A percentile compares a stretch with the other conserved stretches of the same genome.
Conservation (phyloP, 2,329 filamentous ascomycete species). For the Myotisia sp. region DNA sequence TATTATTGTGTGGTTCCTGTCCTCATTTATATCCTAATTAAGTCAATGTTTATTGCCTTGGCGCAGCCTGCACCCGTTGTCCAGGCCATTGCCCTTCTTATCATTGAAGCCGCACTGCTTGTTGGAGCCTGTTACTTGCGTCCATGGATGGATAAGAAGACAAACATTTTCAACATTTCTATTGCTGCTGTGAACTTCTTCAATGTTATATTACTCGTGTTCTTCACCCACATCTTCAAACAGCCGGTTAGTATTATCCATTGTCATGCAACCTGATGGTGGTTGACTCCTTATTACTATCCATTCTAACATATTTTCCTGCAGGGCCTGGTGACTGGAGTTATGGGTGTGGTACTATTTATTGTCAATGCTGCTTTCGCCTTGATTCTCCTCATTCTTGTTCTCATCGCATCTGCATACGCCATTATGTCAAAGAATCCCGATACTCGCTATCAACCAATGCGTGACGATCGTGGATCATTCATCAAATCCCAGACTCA, state of each 20-base stretch:
- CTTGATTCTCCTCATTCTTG: constrained; percentile 65
- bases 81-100: constrained; percentile 67
- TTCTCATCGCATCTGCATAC: constrained; percentile 62
- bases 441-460: constrained; percentile 86
- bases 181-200: constrained; percentile 84
- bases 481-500: constrained; percentile 95
- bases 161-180: constrained; percentile 88
- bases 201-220: constrained; percentile 73
- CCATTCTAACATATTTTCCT: constrained; percentile 8
- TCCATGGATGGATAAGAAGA: constrained; percentile 98
- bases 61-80: constrained; percentile 55
- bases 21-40: constrained; percentile 66
- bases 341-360: constrained; percentile 82
- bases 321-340: constrained; percentile 62
- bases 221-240: constrained; percentile 78
- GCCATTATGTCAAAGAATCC: constrained; percentile 86
- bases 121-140: constrained; percentile 66
- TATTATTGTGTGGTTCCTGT: constrained; percentile 87
- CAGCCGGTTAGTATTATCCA: constrained; percentile 47
- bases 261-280: no score
- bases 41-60: constrained; percentile 77
- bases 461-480: constrained; percentile 88
- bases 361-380: constrained; percentile 74
- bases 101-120: constrained; percentile 67
- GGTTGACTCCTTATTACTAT: no score